Percentiles rank a stretch among this genome's conserved stretches.
These are phyloP conservation scores for Gossypium herbaceum DNA, from an alignment of 345 rosid species.

Conservation along the genomic window DNA sequence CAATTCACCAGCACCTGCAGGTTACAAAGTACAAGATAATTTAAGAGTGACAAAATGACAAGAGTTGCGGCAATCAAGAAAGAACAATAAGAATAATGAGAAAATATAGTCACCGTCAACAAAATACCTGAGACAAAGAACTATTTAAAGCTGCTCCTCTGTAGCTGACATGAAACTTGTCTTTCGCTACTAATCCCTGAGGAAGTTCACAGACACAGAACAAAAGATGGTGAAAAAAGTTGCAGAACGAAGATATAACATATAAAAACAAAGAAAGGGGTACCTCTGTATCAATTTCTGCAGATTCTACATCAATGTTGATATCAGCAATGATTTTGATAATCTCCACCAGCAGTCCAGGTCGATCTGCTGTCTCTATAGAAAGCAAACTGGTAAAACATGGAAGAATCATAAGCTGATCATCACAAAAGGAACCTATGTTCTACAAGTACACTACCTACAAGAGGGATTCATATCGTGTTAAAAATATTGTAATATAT, in stretches of 20 bases:
- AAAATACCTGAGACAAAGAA: slow-evolving; percentile 68
- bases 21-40: not conserved
- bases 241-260: not conserved
- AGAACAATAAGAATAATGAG: not conserved
- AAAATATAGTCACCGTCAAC: not conserved
- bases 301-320: slow-evolving; percentile 84
- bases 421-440: not conserved
- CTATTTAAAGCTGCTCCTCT: slow-evolving; percentile 71
- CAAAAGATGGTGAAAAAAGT: not conserved
- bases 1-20: slow-evolving; percentile 72
- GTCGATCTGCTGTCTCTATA: slow-evolving; percentile 91
- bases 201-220: slow-evolving; percentile 8
- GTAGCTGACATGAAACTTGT: slow-evolving; percentile 94
- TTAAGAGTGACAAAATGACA: not conserved
- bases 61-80: not conserved
- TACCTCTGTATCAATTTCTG: slow-evolving; percentile 95
- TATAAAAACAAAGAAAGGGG: not conserved
- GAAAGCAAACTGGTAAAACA: slow-evolving; percentile 61
- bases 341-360: slow-evolving; percentile 88
- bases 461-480: not conserved
- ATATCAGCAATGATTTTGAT: slow-evolving; percentile 75
- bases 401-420: slow-evolving; percentile 9
- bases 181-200: slow-evolving; percentile 91
- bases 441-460: not conserved
- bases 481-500: not conserved